These are phyloP conservation scores for Fragaria nilgerrensis DNA, from an alignment of 306 rosid species.

Conservation along the genomic window DNA sequence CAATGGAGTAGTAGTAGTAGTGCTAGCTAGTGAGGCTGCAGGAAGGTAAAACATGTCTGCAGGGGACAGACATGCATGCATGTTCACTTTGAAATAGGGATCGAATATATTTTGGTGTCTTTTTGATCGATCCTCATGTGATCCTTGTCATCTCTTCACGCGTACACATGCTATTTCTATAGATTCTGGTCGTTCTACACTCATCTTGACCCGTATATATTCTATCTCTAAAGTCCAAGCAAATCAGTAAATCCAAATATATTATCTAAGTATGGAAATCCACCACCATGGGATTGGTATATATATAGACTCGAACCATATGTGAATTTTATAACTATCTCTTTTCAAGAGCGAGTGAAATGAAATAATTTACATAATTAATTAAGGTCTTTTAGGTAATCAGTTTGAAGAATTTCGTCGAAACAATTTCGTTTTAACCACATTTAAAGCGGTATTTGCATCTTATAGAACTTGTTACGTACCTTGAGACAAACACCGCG, in stretches of 20 bases:
- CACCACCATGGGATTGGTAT: not conserved
- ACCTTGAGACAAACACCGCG: too few species aligned
- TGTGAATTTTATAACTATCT: not conserved
- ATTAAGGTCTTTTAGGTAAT: too few species aligned
- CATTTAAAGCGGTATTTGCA: too few species aligned
- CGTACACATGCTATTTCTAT: slow-evolving; percentile 24
- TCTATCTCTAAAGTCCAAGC: slow-evolving; percentile 1
- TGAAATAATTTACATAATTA: not conserved
- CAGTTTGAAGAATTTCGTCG: too few species aligned
- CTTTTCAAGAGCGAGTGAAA: not conserved
- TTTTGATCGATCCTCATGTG: slow-evolving; percentile 19
- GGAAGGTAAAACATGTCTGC: not conserved
- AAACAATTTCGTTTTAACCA: too few species aligned
- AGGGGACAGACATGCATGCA: not conserved
- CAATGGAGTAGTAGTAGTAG: not conserved
- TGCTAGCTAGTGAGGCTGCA: not conserved
- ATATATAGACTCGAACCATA: not conserved
- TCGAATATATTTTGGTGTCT: not conserved
- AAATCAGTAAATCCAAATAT: not conserved
- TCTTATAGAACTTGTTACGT: too few species aligned
- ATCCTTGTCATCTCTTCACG: slow-evolving; percentile 32
- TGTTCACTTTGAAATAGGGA: not conserved
- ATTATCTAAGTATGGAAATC: not conserved
- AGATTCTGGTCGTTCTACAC: not conserved
- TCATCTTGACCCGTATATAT: not conserved